Percentiles rank a stretch among this genome's conserved stretches.
Evolutionary conservation across 257 asterid species (phyloP).

Genomic region (Coffea eugenioides): DNA sequence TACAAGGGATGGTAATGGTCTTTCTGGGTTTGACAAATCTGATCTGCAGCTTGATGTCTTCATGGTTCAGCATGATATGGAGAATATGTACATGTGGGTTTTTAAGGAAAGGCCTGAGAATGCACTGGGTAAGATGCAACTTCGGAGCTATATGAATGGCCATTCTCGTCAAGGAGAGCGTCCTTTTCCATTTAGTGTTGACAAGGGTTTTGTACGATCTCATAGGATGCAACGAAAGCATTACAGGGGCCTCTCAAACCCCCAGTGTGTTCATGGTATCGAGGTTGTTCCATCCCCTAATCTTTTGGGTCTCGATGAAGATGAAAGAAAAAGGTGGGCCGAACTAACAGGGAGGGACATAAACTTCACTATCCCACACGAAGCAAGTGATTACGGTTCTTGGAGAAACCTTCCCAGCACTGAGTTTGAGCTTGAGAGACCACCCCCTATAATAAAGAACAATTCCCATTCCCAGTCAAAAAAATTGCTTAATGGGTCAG

Average conservation of each 20-base stretch:
- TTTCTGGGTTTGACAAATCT: conserved; percentile 76
- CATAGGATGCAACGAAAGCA: conserved; percentile 96
- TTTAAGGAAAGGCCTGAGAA: conserved; percentile 89
- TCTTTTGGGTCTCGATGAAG: conserved; percentile 58
- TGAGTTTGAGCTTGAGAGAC: conserved; percentile 77
- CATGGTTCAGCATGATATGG: conserved; percentile 99
- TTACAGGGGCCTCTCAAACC: conserved; percentile 88
- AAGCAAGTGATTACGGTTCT: conserved; percentile 71
- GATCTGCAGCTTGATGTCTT: conserved; percentile 79
- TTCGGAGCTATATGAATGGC: conserved; percentile 92
- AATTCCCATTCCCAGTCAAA: conserved; percentile 44
- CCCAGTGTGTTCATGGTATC: conserved; percentile 93
- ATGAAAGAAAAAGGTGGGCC: conserved; percentile 77
- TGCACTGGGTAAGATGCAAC: conserved; percentile 95
- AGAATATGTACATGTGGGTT: conserved; percentile 98
- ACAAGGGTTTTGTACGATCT: conserved; percentile 83
- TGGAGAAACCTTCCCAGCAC: conserved; percentile 85
- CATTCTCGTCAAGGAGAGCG: conserved; percentile 94
- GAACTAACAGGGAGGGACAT: conserved; percentile 78
- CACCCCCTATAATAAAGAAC: conserved; percentile 41
- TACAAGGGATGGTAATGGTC: conserved; percentile 67
- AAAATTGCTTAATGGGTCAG: conserved; percentile 68
- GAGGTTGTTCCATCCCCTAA: conserved; percentile 73
- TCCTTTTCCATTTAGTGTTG: conserved; percentile 83
- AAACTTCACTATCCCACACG: conserved; percentile 58